Percentiles rank a stretch among this genome's conserved stretches.
Evolutionary conservation across 2,329 filamentous ascomycete genomes (phyloP).

Genomic region (Aureobasidium lini): DNA sequence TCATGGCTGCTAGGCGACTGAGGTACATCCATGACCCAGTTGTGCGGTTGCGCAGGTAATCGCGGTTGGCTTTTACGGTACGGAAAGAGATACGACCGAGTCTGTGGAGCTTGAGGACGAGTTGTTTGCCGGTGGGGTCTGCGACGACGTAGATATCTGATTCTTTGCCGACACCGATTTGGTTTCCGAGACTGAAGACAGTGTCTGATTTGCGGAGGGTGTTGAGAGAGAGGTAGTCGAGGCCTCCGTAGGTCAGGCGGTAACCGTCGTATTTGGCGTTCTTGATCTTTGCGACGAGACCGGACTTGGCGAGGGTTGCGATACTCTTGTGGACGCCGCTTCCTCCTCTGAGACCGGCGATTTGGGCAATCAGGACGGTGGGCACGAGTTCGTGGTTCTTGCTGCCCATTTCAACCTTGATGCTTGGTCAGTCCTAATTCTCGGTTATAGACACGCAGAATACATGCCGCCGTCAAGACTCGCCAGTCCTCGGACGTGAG

Average conservation of each 20-base stretch:
- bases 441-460: constrained; percentile 1
- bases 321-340: constrained; percentile 79
- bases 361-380: constrained; percentile 75
- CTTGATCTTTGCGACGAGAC: constrained; percentile 84
- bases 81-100: constrained; percentile 94
- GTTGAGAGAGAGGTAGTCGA: constrained; percentile 95
- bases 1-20: constrained; percentile 82
- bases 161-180: constrained; percentile 95
- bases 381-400: constrained; percentile 97
- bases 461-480: constrained; percentile 77
- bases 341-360: constrained; percentile 68
- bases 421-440: constrained; percentile 16
- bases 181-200: constrained; percentile 87
- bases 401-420: constrained; percentile 82
- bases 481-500: constrained; percentile 90
- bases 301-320: constrained; percentile 82
- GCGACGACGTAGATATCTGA: constrained; percentile 95
- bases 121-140: constrained; percentile 65
- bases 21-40: constrained; percentile 98
- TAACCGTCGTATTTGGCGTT: constrained; percentile 98
- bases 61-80: constrained; percentile 89
- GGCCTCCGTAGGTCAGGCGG: constrained; percentile 87
- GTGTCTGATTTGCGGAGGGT: constrained; percentile 71
- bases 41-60: constrained; percentile 78
- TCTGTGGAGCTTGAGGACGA: constrained; percentile 90